Conservation (phyloP, 2,329 filamentous ascomycete species). For the Pestalotiopsis sp. region DNA sequence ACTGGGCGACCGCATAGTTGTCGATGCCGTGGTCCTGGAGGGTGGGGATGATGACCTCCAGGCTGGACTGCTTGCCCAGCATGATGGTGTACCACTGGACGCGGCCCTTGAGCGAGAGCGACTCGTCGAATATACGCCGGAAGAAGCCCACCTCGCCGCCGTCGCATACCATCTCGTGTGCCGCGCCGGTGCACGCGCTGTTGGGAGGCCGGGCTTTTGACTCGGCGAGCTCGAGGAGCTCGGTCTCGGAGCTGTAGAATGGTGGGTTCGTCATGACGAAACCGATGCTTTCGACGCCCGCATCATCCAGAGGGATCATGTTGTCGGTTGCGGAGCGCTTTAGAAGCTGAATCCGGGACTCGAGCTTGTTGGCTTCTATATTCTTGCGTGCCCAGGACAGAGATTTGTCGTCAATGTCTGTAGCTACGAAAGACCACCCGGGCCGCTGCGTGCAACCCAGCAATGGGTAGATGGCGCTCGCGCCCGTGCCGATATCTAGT, state of each 20-base stretch:
- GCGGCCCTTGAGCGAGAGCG: constrained; percentile 56
- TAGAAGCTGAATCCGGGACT: constrained; percentile 64
- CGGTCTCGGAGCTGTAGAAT: constrained; percentile 78
- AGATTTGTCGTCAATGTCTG: constrained; percentile 78
- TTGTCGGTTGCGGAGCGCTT: constrained; percentile 50
- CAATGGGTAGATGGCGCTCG: constrained; percentile 89
- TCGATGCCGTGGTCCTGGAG: constrained; percentile 59
- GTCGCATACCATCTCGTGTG: constrained; percentile 81
- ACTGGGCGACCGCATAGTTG: constrained; percentile 83
- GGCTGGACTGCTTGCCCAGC: constrained; percentile 78
- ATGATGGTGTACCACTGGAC: constrained; percentile 91
- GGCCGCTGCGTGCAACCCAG: constrained; percentile 71
- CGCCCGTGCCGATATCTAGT: constrained; percentile 87
- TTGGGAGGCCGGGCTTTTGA: constrained; percentile 70
- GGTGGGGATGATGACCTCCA: constrained; percentile 63
- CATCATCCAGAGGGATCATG: constrained; percentile 66
- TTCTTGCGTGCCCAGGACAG: constrained; percentile 69
- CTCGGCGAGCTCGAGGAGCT: constrained; percentile 67
- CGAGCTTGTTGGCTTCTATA: constrained; percentile 65
- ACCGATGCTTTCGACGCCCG: constrained; percentile 59
- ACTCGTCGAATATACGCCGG: constrained; percentile 70
- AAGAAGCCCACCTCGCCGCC: constrained; percentile 83
- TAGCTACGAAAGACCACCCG: constrained; percentile 72
- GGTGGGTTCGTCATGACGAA: constrained; percentile 96
- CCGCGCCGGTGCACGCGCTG: constrained; percentile 75